Percentiles rank a stretch among this genome's conserved stretches.
Conservation (phyloP, 2,329 filamentous ascomycete species). For the Sclerotinia borealis region DNA sequence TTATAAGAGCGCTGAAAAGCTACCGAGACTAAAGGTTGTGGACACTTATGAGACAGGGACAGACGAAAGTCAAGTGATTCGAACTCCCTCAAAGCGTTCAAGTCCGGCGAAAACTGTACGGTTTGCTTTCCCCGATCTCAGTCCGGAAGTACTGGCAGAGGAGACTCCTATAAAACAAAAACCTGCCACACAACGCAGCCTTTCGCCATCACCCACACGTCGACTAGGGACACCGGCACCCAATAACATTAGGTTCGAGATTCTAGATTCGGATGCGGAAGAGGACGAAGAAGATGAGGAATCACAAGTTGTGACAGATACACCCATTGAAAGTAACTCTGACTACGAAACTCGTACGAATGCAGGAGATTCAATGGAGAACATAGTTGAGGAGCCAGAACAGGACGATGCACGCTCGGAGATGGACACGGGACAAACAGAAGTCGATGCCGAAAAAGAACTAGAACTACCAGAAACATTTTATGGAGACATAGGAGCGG, state of each 20-base stretch:
- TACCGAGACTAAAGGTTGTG: conserved; percentile 23
- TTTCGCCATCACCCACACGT: neutral
- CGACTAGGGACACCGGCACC: neutral
- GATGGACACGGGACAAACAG: neutral
- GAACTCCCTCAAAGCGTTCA: conserved; percentile 21
- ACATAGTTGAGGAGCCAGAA: neutral
- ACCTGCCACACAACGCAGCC: neutral
- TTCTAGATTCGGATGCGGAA: conserved; percentile 29
- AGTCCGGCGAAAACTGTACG: conserved; percentile 29
- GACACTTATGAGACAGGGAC: conserved; percentile 26
- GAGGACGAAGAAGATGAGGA: conserved; percentile 13
- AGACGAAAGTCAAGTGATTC: conserved; percentile 20
- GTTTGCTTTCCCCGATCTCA: conserved; percentile 20
- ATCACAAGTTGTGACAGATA: neutral
- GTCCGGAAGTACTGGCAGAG: conserved; percentile 8
- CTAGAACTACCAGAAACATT: conserved; percentile 22
- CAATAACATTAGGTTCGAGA: conserved; percentile 19
- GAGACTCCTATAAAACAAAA: conserved; percentile 7
- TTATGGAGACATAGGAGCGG: conserved; percentile 27
- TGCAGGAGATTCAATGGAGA: neutral
- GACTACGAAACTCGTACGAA: neutral
- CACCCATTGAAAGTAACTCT: neutral
- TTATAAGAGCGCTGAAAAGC: conserved; percentile 13
- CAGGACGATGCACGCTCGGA: neutral
- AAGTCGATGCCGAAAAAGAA: neutral